Percentiles rank a stretch among this genome's conserved stretches.
These are phyloP conservation scores for Aspergillus brasiliensis DNA, from an alignment of 2,329 filamentous ascomycete genomes.

Conservation along the genomic window DNA sequence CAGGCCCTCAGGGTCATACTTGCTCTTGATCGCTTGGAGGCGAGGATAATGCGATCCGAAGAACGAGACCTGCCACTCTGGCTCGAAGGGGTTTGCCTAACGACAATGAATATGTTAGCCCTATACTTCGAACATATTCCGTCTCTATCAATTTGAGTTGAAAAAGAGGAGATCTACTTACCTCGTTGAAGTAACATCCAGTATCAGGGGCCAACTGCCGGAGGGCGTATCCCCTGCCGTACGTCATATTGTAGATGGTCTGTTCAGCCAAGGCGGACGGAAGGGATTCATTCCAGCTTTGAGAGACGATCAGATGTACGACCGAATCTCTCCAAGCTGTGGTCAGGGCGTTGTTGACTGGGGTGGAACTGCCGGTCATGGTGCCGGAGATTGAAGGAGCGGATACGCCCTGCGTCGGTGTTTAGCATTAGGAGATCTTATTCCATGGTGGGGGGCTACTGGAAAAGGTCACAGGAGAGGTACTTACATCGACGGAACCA, in stretches of 20 bases:
- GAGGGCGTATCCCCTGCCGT: conserved; percentile 21
- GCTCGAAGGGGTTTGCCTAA: conserved; percentile 18
- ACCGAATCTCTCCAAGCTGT: conserved; percentile 22
- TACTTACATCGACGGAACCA: background rate
- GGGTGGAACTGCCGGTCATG: conserved; percentile 6
- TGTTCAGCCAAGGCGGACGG: conserved; percentile 3
- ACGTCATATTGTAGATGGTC: conserved; percentile 16
- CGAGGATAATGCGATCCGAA: background rate
- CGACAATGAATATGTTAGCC: no score
- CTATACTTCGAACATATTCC: no score
- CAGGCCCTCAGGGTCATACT: conserved; percentile 18
- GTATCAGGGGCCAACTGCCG: conserved; percentile 25
- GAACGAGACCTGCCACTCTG: conserved; percentile 12
- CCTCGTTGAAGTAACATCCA: conserved; percentile 37
- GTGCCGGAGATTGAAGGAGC: conserved; percentile 19
- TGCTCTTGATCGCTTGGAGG: background rate
- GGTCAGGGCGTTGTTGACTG: conserved; percentile 19
- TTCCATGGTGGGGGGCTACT: no score
- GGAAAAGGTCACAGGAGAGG: no score
- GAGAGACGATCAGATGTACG: conserved; percentile 17
- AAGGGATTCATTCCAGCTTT: conserved; percentile 15
- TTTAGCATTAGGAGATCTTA: background rate
- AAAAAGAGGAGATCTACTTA: background rate
- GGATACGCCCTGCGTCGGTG: conserved; percentile 8
- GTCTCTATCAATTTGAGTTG: background rate